Base-by-base conservation (phyloP, 371 early-diverging fungal genomes). In the Mucor piriformis region DNA sequence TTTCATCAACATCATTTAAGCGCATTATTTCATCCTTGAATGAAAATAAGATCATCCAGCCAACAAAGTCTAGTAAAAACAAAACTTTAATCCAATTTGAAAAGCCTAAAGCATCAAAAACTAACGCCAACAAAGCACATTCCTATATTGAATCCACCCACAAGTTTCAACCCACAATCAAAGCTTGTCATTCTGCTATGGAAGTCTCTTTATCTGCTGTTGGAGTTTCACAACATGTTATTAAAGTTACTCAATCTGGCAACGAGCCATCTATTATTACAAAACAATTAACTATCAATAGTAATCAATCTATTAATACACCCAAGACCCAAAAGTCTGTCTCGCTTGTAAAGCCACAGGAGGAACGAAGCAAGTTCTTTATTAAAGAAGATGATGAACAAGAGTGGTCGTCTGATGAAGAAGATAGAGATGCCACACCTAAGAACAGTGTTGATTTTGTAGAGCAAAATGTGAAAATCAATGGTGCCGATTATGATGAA, bases 1-100 rank as follows among this genome's bases (percentile, higher is more conserved):
- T 77, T 38, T 72, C 72, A 23, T 65, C 74, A 20, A 57, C 63
- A 6, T 74, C 75, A 6, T 74, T 74, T 32, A 74, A 73, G 46
- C 61, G 73, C 6, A 52, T 75, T 49, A 63, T 74, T 16, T 69
- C 69, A 6, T 73, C 70, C 10, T 47, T 75, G 18, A 58, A 35
- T 25, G 44, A 54, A 11, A 38, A 43, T 18, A n/a, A 32, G 13
- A 16, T 32, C n/a, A 32, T 49, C n/a, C 18, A 21, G 16, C 16
- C 32, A 4, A 27, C 27, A 6, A 18, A 13, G 4, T 13, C 18
- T n/a, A 16, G 7, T 46, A 4, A 37, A 37, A 8, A 32, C 16
- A 2, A 25, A 23, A 16, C 8, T 12, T 3, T 13, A 29, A 32
- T 32, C 15, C 2, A 2, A 29, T 29, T 18, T 46, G 46, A 25